Base-by-base conservation (phyloP, 345 rosid genomes). In the Camelina sativa region DNA sequence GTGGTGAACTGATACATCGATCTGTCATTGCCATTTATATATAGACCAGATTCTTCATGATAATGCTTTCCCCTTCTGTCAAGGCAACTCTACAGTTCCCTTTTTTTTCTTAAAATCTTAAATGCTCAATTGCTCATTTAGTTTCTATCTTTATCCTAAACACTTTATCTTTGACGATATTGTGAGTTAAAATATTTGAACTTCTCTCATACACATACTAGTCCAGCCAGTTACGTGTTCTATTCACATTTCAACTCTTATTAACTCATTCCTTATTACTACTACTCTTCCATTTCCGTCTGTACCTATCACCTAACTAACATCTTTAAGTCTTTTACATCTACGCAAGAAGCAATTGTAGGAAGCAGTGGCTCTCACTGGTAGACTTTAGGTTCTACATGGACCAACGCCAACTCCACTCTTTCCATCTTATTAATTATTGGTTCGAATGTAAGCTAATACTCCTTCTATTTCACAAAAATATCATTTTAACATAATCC, bases 21-120 rank as follows among this genome's bases (percentile, higher is more conserved):
- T 12, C 55, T 64, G 55, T 64, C 68, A 28, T 19, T 50, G 20
- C 56, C 15, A 20, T 4, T n/a, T 23, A 4, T 60, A 22, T 63
- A 19, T 34, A 37, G 56, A 64, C 55, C 5, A 38, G 35, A 72
- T 62, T 56, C 65, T 8, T 59, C 32, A 28, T 15, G 17, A 44
- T 54, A 64, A 54, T 43, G 35, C 56, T 64, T 54, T 54, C 17
- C 71, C 77, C 65, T 73, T 60, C 5, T 17, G 53, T 20, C 25
- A 58, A 74, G 78, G 78, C 73, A 74, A 74, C 73, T 74, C 53
- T 65, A 66, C 65, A 74, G 72, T 57, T 25, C 34, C 51, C 0
- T 46, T 35, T 57, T 35, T 57, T 37, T 30, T 15, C 16, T 56
- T 11, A 4, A 4, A 64, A n/a, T 65, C 54, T 72, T 63, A 43